A percentile compares a stretch with the other conserved stretches of the same genome.
phyloP scores from a whole-genome alignment of 805 yeast species.

The Metschnikowia borealis region DNA sequence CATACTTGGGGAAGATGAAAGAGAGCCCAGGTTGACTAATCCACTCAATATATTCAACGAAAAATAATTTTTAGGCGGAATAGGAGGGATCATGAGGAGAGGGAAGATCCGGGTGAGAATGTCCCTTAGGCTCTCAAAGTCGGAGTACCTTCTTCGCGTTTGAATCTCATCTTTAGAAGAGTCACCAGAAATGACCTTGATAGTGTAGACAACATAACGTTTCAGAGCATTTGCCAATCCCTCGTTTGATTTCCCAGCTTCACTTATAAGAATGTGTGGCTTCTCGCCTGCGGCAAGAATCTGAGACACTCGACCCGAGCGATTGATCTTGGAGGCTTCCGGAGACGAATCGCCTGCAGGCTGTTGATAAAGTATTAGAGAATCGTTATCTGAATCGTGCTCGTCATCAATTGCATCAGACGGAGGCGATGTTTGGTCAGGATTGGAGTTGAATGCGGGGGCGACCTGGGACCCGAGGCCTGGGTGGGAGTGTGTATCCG shows the following conservation, averaged over 20 bases:
- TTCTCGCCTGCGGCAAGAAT: slow-evolving; percentile 28
- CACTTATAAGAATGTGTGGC: slow-evolving; percentile 49
- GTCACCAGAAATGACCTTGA: slow-evolving; percentile 49
- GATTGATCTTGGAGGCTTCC: slow-evolving; percentile 26
- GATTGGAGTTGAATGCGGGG: slow-evolving; percentile 1
- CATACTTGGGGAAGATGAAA: neutral
- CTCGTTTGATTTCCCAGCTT: slow-evolving; percentile 84
- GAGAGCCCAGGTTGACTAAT: slow-evolving; percentile 19
- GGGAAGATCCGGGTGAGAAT: slow-evolving; percentile 73
- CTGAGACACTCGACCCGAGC: slow-evolving; percentile 35
- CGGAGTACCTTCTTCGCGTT: slow-evolving; percentile 85
- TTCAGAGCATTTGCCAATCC: slow-evolving; percentile 58
- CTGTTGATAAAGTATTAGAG: slow-evolving; percentile 26
- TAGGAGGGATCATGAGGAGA: slow-evolving; percentile 82
- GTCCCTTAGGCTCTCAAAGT: slow-evolving; percentile 79
- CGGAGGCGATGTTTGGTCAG: neutral
- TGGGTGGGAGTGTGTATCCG: neutral
- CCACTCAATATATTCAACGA: slow-evolving; percentile 34
- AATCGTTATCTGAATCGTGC: slow-evolving; percentile 24
- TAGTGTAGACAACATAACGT: slow-evolving; percentile 76
- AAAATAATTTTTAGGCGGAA: slow-evolving; percentile 56
- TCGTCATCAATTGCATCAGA: neutral
- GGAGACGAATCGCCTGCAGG: slow-evolving; percentile 10
- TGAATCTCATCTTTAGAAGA: slow-evolving; percentile 37
- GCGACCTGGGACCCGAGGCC: neutral